phyloP scores from a whole-genome alignment of 2,329 filamentous ascomycete genomes.

The Alternaria arborescens region DNA sequence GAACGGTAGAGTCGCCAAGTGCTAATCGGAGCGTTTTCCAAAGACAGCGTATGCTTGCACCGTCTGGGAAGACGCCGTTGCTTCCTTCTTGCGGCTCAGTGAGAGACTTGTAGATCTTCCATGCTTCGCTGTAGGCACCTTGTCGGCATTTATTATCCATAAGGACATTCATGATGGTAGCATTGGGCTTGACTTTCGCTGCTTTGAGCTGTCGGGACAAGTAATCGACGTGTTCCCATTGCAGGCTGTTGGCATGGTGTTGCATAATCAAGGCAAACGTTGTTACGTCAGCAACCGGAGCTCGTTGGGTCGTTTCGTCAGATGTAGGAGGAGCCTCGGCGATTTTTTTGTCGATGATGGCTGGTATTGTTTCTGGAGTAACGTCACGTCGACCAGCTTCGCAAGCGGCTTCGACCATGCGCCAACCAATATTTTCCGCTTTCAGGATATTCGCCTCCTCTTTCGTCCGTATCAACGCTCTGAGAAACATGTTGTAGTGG shows the following conservation, averaged over 20 bases:
- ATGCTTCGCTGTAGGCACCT: conserved; percentile 42
- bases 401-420: conserved; percentile 43
- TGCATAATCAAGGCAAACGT: conserved; percentile 47
- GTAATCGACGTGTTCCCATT: conserved; percentile 49
- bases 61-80: conserved; percentile 40
- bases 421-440: conserved; percentile 49
- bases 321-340: neutral
- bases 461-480: conserved; percentile 72
- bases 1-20: conserved; percentile 28
- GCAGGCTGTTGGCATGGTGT: conserved; percentile 36
- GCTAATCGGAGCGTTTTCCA: conserved; percentile 47
- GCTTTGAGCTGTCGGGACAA: conserved; percentile 38
- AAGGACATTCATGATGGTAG: conserved; percentile 44
- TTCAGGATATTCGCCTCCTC: conserved; percentile 31
- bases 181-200: conserved; percentile 30
- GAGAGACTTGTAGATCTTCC: conserved; percentile 38
- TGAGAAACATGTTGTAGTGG: conserved; percentile 83
- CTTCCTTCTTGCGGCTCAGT: conserved; percentile 29
- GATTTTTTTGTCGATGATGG: conserved; percentile 10
- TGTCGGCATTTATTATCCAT: conserved; percentile 42
- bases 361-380: neutral
- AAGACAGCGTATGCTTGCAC: conserved; percentile 38
- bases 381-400: neutral
- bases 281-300: conserved; percentile 39
- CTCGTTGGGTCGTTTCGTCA: conserved; percentile 10